Conservation (phyloP, 2,329 filamentous ascomycete species). For the Rachicladosporium sp. region DNA sequence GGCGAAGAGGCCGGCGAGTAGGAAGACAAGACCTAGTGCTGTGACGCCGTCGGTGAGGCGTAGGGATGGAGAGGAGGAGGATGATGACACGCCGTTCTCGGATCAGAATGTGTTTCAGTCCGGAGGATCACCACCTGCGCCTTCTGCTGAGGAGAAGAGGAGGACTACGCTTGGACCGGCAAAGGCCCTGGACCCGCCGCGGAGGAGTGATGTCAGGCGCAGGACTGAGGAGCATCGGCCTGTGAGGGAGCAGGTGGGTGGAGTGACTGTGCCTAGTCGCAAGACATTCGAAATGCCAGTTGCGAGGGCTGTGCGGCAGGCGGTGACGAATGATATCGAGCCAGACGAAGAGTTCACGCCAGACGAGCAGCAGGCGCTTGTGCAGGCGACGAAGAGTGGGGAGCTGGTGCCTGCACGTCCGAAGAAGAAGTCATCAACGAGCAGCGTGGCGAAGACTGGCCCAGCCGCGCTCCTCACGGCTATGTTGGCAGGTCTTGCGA, state of each 20-base stretch:
- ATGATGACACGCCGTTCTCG: constrained; percentile 56
- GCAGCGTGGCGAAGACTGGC: constrained; percentile 47
- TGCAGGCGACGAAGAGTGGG: constrained; percentile 45
- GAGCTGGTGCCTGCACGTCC: constrained; percentile 33
- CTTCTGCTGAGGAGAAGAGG: constrained; percentile 44
- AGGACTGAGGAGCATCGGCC: constrained; percentile 31
- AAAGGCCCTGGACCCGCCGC: constrained; percentile 27
- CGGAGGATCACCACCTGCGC: constrained; percentile 24
- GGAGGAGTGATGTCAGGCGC: constrained; percentile 30
- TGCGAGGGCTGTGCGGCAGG: constrained; percentile 31
- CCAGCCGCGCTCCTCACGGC: constrained; percentile 60
- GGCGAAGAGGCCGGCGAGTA: constrained; percentile 21
- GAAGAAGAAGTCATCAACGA: constrained; percentile 31
- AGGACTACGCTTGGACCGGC: constrained; percentile 37
- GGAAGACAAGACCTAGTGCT: constrained; percentile 14
- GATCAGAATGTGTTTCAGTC: constrained; percentile 83
- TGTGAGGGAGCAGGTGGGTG: constrained; percentile 40
- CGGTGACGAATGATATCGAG: constrained; percentile 39
- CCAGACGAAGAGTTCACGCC: constrained; percentile 88
- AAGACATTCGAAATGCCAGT: constrained; percentile 48
- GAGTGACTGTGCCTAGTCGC: constrained; percentile 41
- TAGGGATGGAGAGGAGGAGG: constrained; percentile 22
- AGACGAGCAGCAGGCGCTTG: constrained; percentile 71
- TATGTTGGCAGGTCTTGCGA: constrained; percentile 58
- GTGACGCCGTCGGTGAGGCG: constrained; percentile 13